These are phyloP conservation scores for Davidsoniella neocaledoniae DNA, from an alignment of 2,329 filamentous ascomycete species.

Conservation along the genomic window DNA sequence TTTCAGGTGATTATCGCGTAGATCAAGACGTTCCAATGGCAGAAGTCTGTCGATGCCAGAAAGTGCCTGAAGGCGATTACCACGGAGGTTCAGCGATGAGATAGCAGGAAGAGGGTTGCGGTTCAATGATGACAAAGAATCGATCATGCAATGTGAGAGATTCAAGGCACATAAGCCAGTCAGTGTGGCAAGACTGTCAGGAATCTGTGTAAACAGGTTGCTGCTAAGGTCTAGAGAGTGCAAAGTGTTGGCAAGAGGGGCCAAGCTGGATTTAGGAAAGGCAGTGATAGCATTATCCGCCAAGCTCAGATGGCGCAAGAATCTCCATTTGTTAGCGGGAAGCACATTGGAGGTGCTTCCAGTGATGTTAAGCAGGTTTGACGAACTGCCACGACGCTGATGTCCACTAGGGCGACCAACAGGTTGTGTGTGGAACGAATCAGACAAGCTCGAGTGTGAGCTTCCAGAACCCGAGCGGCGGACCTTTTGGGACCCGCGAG, in stretches of 20 bases:
- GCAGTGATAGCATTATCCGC: constrained; percentile 81
- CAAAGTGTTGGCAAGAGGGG: constrained; percentile 70
- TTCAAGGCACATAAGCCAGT: constrained; percentile 85
- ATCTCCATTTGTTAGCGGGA: constrained; percentile 82
- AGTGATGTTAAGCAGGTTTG: constrained; percentile 56
- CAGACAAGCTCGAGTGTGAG: constrained; percentile 64
- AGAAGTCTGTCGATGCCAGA: constrained; percentile 79
- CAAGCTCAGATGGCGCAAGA: constrained; percentile 78
- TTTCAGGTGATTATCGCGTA: constrained; percentile 79
- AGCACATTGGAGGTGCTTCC: constrained; percentile 29
- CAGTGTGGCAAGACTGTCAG: constrained; percentile 72
- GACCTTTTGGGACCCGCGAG: constrained; percentile 55
- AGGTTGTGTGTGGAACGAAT: constrained; percentile 24
- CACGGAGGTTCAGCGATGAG: constrained; percentile 77
- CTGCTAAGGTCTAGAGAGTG: constrained; percentile 84
- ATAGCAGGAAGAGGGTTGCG: constrained; percentile 83
- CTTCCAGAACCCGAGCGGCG: constrained; percentile 81
- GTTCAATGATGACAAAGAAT: constrained; percentile 73
- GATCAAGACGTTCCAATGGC: constrained; percentile 75
- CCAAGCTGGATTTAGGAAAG: constrained; percentile 57
- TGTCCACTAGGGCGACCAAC: constrained; percentile 25
- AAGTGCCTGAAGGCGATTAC: constrained; percentile 72
- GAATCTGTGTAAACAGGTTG: constrained; percentile 88
- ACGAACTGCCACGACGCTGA: constrained; percentile 51
- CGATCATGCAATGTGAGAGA: constrained; percentile 94